Evolutionary conservation across 192 early-diverging fungal genomes (phyloP), one percentile per base, ranked within the genome.

Genomic region (Gryganskiella cystojenkinii): DNA sequence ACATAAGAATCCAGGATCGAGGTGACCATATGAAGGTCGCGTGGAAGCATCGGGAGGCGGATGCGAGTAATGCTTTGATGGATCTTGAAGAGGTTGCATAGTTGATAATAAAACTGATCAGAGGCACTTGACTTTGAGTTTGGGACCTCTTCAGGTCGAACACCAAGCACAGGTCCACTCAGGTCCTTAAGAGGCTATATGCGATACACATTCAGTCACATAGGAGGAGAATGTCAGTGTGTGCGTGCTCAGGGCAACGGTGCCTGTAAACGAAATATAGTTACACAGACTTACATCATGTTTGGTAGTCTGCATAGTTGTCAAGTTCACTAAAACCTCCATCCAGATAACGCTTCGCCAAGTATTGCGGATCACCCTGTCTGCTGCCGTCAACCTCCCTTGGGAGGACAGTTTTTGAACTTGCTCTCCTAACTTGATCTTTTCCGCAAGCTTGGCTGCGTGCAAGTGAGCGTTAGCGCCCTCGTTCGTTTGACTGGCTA

Each of bases 31-130:
- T 69, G 54, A 2, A 78, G 19, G 28, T 69, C 59, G 19, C 67
- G 44, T 7, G 60, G 45, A 0, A 65, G 69, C 53, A 78, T 68
- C 0, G 74, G 74, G 5, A 64, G n/a, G 28, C 45, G 56, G 33
- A 78, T 78, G 14, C 40, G 42, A 46, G 66, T 52, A 19, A 64
- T 69, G 2, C 10, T 27, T 25, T 78, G 74, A n/a, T 53, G 63
- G 17, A 69, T 62, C 17, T 69, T 78, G 65, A 78, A 58, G 11
- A 78, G 61, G 37, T 50, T 59, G 30, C 61, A 47, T 6, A 57
- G 47, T 30, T 69, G 33, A 52, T 40, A 69, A 40, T 52, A 51
- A 4, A 56, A 42, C 11, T 25, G 10, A 7, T 62, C 65, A 2
- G n/a, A n/a, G 2, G 52, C 9, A 1, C 64, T 20, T 0, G 61